Evolutionary conservation across 768 basidiomycete species (phyloP).

Genomic region (Suillus clintonianus): DNA sequence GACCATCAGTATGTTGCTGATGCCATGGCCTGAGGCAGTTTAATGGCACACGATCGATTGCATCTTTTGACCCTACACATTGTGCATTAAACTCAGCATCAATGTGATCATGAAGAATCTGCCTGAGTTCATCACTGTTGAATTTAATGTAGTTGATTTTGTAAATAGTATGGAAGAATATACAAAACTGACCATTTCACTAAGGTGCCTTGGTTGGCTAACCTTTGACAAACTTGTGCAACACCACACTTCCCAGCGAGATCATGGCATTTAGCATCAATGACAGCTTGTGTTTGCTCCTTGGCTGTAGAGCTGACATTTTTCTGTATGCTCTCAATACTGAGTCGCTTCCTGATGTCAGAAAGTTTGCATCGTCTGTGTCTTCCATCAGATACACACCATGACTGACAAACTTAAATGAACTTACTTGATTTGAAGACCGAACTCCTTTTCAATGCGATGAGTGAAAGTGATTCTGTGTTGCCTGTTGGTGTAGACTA

Average conservation of each 20-base stretch:
- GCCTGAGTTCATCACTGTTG: constrained; percentile 1
- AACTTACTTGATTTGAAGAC: too few species aligned
- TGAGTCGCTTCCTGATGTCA: too few species aligned
- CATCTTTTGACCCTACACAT: constrained; percentile 15
- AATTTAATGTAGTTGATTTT: too few species aligned
- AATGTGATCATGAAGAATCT: constrained; percentile 4
- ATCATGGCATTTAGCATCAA: too few species aligned
- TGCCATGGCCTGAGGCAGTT: constrained; percentile 20
- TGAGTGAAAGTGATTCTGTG: too few species aligned
- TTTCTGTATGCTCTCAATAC: too few species aligned
- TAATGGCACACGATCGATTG: constrained; percentile 9
- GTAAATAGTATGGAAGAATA: not conserved
- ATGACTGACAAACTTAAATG: too few species aligned
- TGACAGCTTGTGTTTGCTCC: too few species aligned
- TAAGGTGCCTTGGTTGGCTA: constrained; percentile 13
- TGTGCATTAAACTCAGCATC: constrained; percentile 14
- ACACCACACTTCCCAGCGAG: constrained; percentile 14
- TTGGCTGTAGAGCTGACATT: too few species aligned
- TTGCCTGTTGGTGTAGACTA: too few species aligned
- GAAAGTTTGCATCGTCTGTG: too few species aligned
- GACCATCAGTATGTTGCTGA: constrained; percentile 26
- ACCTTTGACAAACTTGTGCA: constrained; percentile 11
- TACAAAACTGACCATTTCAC: constrained; percentile 8
- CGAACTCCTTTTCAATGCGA: not conserved
- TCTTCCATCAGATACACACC: too few species aligned